Conservation (phyloP, 106 monocot genomes). For the Apostasia shenzhenica region DNA sequence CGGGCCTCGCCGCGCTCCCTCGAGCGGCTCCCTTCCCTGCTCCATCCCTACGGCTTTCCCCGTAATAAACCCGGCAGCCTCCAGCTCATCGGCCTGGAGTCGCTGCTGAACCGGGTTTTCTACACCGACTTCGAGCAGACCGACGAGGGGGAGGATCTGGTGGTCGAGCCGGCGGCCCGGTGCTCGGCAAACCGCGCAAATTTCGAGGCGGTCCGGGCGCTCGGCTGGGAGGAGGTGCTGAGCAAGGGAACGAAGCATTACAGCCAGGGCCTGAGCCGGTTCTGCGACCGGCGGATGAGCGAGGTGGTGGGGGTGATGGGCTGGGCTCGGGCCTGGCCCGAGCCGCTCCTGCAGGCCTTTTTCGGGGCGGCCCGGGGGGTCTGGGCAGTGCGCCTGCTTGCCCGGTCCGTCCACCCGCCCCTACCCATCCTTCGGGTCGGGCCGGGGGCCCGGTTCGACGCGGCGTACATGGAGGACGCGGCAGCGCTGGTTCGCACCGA, state of each 20-base stretch:
- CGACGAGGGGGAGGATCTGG: constrained; percentile 10
- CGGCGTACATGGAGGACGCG: constrained; percentile 75
- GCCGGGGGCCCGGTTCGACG: constrained; percentile 48
- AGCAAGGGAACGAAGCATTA: constrained; percentile 66
- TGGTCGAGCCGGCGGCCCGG: constrained; percentile 37
- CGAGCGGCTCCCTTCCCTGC: constrained; percentile 10
- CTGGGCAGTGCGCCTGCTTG: constrained; percentile 62
- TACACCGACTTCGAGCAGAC: constrained; percentile 59
- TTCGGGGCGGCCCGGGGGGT: constrained; percentile 72
- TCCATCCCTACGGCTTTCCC: constrained; percentile 15
- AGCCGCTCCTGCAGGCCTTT: constrained; percentile 76
- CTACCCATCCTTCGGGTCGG: constrained; percentile 52
- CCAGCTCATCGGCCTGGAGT: constrained; percentile 34
- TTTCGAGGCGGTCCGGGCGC: constrained; percentile 31
- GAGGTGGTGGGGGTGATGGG: constrained; percentile 51
- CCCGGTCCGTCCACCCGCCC: constrained; percentile 61
- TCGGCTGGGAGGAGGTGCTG: constrained; percentile 84
- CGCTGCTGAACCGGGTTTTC: constrained; percentile 61
- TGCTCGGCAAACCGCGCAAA: constrained; percentile 32
- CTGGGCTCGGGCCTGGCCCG: constrained; percentile 64
- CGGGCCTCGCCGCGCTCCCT: constrained; percentile 22
- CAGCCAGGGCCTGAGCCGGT: constrained; percentile 75
- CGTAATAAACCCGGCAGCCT: constrained; percentile 9
- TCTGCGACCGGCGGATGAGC: constrained; percentile 90
- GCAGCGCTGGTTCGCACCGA: background rate